Percentiles rank a stretch among this genome's conserved stretches.
These are phyloP conservation scores for Diaporthe australafricana DNA, from an alignment of 2,329 filamentous ascomycete species.

Conservation along the genomic window DNA sequence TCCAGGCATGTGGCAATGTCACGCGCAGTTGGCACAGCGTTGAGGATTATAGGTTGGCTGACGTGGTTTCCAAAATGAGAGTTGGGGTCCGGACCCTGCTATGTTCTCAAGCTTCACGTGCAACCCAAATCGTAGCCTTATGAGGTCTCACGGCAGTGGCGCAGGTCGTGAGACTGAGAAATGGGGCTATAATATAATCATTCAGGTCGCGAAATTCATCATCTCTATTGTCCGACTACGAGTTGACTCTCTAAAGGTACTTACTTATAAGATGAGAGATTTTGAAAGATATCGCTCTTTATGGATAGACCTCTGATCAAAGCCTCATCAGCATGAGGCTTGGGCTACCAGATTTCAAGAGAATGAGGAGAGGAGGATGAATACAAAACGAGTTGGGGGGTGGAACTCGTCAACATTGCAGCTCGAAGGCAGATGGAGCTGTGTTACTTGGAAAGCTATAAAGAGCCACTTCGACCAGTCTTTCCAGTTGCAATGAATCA, in stretches of 20 bases:
- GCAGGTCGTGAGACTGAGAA: not conserved
- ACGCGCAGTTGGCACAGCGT: not conserved
- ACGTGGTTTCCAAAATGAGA: constrained; percentile 1
- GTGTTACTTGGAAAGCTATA: not conserved
- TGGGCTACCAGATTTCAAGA: not conserved
- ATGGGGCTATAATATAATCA: not conserved
- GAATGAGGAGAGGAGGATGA: not conserved
- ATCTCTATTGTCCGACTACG: not conserved
- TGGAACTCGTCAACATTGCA: not conserved
- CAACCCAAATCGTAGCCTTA: not conserved
- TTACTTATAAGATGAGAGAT: not conserved
- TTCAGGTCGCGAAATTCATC: not conserved
- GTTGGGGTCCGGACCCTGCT: not conserved
- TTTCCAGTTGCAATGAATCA: too few species aligned
- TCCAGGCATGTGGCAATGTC: not conserved
- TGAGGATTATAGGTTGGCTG: not conserved
- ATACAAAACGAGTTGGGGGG: not conserved
- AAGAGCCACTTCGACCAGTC: not conserved
- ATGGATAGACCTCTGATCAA: not conserved
- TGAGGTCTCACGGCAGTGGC: not conserved
- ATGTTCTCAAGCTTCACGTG: not conserved
- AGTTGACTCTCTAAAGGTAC: not conserved
- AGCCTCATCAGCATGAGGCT: not conserved
- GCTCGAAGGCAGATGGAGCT: not conserved
- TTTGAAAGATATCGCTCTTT: not conserved